A percentile compares a stretch with the other conserved stretches of the same genome.
These are phyloP conservation scores for Pythium brachiatum DNA, from an alignment of 352 stramenopile species.

Conservation along the genomic window DNA sequence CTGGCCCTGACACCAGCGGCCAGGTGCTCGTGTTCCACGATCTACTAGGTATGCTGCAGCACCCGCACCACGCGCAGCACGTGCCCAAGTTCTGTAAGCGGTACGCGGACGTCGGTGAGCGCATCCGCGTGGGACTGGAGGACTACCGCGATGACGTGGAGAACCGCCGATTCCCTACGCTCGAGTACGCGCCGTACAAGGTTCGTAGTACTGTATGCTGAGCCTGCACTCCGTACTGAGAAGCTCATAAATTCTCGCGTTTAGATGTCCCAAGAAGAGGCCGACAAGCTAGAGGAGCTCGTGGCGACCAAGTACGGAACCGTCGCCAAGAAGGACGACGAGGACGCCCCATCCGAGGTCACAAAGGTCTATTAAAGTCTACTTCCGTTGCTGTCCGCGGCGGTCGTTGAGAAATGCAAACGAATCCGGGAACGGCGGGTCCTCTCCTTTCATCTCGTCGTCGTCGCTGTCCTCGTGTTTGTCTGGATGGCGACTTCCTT, in stretches of 20 bases:
- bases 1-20: conserved; percentile 90
- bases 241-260: neutral
- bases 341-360: conserved; percentile 48
- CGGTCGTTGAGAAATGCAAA: conserved; percentile 67
- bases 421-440: conserved; percentile 50
- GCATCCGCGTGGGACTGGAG: conserved; percentile 92
- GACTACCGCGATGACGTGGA: conserved; percentile 97
- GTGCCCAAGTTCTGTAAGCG: conserved; percentile 99
- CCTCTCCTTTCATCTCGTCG: conserved; percentile 20
- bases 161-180: conserved; percentile 90
- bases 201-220: too few relatives aligned
- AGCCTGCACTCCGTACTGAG: neutral
- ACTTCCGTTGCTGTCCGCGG: conserved; percentile 4
- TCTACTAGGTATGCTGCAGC: conserved; percentile 97
- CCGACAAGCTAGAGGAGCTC: conserved; percentile 63
- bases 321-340: conserved; percentile 19
- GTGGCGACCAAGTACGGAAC: conserved; percentile 56
- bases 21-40: conserved; percentile 99
- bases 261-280: conserved; percentile 81
- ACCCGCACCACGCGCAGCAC: conserved; percentile 95
- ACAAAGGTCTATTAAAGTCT: conserved; percentile 77
- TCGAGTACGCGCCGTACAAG: conserved; percentile 95
- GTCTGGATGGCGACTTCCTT: conserved; percentile 17
- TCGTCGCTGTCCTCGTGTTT: neutral
- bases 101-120: conserved; percentile 95